Evolutionary conservation across 2,329 filamentous ascomycete species (phyloP).

Genomic region (Phaeophleospora eucalypticola): DNA sequence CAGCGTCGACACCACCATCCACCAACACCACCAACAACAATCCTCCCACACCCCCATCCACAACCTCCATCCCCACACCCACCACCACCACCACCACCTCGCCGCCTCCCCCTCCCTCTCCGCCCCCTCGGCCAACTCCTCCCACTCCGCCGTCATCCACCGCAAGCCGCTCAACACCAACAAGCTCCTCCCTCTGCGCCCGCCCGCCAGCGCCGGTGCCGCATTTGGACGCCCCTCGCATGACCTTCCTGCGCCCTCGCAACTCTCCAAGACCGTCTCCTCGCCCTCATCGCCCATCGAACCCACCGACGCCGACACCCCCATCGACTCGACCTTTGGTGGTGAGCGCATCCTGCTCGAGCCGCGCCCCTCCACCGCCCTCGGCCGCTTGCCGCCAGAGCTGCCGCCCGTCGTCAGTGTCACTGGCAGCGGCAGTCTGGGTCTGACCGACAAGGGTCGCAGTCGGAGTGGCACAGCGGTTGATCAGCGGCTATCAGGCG

Average conservation of each 20-base stretch:
- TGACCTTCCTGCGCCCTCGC: constrained; percentile 19
- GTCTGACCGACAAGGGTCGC: constrained; percentile 4
- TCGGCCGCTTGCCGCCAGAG: constrained; percentile 11
- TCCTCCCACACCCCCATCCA: too few relatives aligned
- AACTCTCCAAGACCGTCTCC: constrained; percentile 13
- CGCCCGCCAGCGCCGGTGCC: constrained; percentile 5
- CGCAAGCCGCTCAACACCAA: background rate
- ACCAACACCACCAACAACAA: too few relatives aligned
- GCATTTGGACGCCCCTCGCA: constrained; percentile 12
- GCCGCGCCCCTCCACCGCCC: background rate
- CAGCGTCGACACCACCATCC: too few relatives aligned
- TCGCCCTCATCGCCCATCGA: constrained; percentile 20
- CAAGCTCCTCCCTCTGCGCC: constrained; percentile 1
- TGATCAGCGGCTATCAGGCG: constrained; percentile 10
- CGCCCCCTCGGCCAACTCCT: background rate
- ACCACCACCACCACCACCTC: background rate
- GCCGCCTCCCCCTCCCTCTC: background rate
- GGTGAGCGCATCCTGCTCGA: constrained; percentile 4
- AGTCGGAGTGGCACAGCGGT: background rate
- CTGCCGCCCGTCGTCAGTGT: constrained; percentile 11
- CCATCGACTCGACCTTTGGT: constrained; percentile 31
- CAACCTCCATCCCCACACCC: background rate
- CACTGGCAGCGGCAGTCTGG: background rate
- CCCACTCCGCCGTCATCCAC: background rate
- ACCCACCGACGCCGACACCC: constrained; percentile 25